Percentiles rank a stretch among this genome's conserved stretches.
These are phyloP conservation scores for Biancaea sappan DNA, from an alignment of 306 rosid genomes.

Conservation along the genomic window DNA sequence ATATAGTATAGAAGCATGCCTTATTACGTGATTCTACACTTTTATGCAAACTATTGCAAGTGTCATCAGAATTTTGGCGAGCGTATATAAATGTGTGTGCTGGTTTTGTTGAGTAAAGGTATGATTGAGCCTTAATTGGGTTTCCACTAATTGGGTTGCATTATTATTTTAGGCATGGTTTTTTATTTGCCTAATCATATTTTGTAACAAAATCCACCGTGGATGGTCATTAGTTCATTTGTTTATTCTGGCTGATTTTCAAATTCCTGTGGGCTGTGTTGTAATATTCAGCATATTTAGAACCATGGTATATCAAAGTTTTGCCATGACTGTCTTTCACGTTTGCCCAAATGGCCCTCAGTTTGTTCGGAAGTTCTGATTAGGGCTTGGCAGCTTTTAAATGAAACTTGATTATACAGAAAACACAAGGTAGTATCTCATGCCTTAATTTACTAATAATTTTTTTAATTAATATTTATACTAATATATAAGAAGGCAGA, in stretches of 20 bases:
- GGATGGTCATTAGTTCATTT: constrained; percentile 66
- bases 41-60: too few relatives aligned
- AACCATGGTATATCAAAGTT: constrained; percentile 25
- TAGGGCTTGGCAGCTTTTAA: neutral
- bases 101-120: constrained; percentile 42
- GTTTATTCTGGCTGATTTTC: constrained; percentile 64
- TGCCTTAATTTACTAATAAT: constrained; percentile 3
- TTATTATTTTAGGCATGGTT: constrained; percentile 93
- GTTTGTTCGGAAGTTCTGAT: neutral
- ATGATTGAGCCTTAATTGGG: constrained; percentile 50
- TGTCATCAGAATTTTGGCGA: constrained; percentile 49
- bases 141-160: constrained; percentile 72
- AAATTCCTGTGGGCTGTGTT: constrained; percentile 17
- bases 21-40: constrained; percentile 46
- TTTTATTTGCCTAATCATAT: constrained; percentile 88
- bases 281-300: constrained; percentile 21
- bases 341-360: neutral
- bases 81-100: constrained; percentile 61
- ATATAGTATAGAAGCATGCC: constrained; percentile 67
- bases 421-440: neutral
- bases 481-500: too few relatives aligned
- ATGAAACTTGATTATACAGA: neutral
- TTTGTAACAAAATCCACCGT: constrained; percentile 55
- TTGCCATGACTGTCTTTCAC: neutral
- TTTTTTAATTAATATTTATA: too few relatives aligned